Conservation (phyloP, 495 filamentous ascomycete species). For the Thermothielavioides terrestris region DNA sequence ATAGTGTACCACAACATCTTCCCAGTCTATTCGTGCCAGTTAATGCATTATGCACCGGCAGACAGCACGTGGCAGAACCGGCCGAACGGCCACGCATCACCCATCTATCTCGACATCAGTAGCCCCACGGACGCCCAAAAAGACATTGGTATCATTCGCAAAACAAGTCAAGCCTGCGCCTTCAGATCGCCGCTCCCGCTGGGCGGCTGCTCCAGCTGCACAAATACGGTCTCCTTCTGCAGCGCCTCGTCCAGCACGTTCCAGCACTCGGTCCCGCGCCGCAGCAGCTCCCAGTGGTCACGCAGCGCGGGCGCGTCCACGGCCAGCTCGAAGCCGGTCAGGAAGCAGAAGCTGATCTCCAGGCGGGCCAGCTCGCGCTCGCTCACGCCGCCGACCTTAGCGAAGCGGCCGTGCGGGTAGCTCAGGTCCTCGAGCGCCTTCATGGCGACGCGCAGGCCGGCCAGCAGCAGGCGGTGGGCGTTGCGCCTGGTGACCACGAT, state of each 20-base stretch:
- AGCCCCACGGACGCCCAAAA: no score
- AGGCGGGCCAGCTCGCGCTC: conserved; percentile 68
- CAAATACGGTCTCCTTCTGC: neutral
- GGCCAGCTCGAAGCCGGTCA: conserved; percentile 71
- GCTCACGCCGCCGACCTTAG: conserved; percentile 83
- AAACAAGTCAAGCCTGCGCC: neutral
- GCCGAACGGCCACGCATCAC: no score
- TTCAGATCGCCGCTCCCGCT: neutral
- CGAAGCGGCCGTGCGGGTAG: conserved; percentile 73
- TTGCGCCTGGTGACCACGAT: conserved; percentile 73
- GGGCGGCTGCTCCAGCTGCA: conserved; percentile 9
- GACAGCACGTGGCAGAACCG: no score
- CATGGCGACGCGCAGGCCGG: conserved; percentile 76
- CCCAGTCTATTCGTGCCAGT: no score
- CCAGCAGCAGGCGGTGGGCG: conserved; percentile 78
- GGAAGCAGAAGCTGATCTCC: conserved; percentile 86
- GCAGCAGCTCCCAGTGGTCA: conserved; percentile 43
- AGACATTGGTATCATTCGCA: neutral
- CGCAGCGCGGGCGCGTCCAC: conserved; percentile 57
- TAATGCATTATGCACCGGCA: no score
- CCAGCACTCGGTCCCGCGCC: conserved; percentile 27
- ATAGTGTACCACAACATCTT: no score
- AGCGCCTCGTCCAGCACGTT: conserved; percentile 7
- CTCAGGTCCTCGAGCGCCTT: conserved; percentile 87
- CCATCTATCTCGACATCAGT: no score